phyloP scores from a whole-genome alignment of 495 filamentous ascomycete species.

The Aspergillus homomorphus region DNA sequence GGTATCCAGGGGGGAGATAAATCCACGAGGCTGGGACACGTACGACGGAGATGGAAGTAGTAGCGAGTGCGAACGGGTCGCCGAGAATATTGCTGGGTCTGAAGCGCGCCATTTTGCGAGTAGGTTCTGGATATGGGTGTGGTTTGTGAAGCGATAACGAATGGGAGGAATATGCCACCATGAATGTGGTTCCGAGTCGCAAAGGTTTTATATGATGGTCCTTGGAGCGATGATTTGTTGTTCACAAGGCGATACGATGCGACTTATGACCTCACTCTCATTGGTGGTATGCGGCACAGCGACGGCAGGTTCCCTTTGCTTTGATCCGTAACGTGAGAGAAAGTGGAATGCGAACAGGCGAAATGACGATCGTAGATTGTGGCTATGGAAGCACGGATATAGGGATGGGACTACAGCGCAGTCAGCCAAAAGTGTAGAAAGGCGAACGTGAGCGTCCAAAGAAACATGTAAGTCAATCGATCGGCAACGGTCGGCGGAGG shows the following conservation, averaged over 20 bases:
- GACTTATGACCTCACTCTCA: background rate
- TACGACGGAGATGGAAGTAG: constrained; percentile 87
- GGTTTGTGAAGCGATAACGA: constrained; percentile 82
- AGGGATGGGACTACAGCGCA: constrained; percentile 7
- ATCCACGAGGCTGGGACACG: constrained; percentile 32
- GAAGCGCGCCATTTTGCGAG: constrained; percentile 54
- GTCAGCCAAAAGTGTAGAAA: constrained; percentile 15
- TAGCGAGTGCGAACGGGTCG: constrained; percentile 94
- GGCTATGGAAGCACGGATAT: background rate
- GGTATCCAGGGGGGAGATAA: background rate
- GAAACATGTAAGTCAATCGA: constrained; percentile 10
- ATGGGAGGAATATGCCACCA: constrained; percentile 45
- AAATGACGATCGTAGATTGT: background rate
- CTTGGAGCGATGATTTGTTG: constrained; percentile 10
- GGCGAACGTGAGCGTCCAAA: constrained; percentile 6
- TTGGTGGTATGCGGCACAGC: background rate
- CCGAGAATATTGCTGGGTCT: constrained; percentile 85
- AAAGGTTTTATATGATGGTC: constrained; percentile 11
- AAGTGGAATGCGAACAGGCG: background rate
- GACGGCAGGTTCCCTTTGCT: background rate
- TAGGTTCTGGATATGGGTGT: constrained; percentile 42
- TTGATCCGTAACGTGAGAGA: background rate
- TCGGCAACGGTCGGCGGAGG: constrained; percentile 2
- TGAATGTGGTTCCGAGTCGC: constrained; percentile 26
- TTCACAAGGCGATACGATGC: constrained; percentile 8